Evolutionary conservation across 805 yeast genomes (phyloP).

Genomic region (Candida sithepensis): DNA sequence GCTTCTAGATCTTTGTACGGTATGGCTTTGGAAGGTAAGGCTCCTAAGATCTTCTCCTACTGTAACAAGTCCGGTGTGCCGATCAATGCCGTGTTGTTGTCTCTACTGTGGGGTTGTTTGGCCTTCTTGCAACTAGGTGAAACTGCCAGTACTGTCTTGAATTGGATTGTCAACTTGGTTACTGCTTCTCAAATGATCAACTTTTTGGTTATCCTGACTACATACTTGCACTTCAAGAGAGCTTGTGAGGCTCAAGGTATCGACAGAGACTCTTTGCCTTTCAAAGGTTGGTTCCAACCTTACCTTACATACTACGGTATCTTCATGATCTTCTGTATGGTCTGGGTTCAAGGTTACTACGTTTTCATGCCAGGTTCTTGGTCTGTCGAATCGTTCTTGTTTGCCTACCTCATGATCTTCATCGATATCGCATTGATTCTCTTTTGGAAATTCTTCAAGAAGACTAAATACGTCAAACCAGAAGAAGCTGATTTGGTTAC

Average conservation of each 20-base stretch:
- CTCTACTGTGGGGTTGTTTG: slow-evolving; percentile 41
- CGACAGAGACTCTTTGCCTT: slow-evolving; percentile 43
- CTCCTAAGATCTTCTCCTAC: slow-evolving; percentile 40
- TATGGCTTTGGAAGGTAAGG: slow-evolving; percentile 43
- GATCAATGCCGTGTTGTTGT: slow-evolving; percentile 39
- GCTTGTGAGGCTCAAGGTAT: slow-evolving; percentile 54
- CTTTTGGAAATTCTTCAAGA: slow-evolving; percentile 49
- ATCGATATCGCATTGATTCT: slow-evolving; percentile 45
- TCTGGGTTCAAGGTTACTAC: slow-evolving; percentile 62
- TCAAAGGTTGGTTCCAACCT: slow-evolving; percentile 58
- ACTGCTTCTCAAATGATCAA: slow-evolving; percentile 67
- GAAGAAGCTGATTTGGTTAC: slow-evolving; percentile 49
- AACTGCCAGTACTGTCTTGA: slow-evolving; percentile 58
- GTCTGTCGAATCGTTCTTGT: slow-evolving; percentile 59
- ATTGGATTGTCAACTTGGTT: slow-evolving; percentile 69
- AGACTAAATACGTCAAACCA: slow-evolving; percentile 43
- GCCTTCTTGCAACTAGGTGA: slow-evolving; percentile 50
- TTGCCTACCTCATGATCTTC: slow-evolving; percentile 70
- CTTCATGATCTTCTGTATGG: slow-evolving; percentile 44
- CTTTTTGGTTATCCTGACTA: slow-evolving; percentile 52
- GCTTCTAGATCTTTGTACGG: slow-evolving; percentile 46
- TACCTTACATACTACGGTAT: slow-evolving; percentile 50
- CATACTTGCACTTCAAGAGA: slow-evolving; percentile 59
- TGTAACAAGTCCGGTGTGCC: slow-evolving; percentile 47
- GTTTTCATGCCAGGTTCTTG: slow-evolving; percentile 68